Evolutionary conservation across 78 protist species (phyloP).

Genomic region (Dictyostelium discoideum): DNA sequence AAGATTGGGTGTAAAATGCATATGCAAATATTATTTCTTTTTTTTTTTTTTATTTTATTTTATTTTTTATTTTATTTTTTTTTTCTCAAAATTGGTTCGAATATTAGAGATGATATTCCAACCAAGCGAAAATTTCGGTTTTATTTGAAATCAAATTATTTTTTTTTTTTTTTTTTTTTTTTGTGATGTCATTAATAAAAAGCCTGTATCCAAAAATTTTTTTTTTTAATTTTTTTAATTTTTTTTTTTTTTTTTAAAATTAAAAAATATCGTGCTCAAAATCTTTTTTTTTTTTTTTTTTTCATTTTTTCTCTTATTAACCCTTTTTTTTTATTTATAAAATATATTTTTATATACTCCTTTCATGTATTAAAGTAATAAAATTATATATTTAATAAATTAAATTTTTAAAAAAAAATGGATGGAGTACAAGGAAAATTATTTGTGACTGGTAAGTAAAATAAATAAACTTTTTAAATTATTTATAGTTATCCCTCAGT

Average conservation of each 20-base stretch:
- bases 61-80: no score
- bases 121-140: no score
- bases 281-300: background rate
- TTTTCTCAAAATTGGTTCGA: no score
- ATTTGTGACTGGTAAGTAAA: conserved; percentile 42
- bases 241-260: background rate
- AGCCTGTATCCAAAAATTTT: background rate
- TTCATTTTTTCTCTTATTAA: background rate
- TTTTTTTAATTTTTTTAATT: background rate
- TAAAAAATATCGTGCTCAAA: background rate
- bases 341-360: background rate
- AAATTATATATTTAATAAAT: background rate
- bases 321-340: background rate
- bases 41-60: no score
- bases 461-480: no score
- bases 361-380: background rate
- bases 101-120: no score
- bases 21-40: no score
- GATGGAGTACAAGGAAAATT: conserved; percentile 50
- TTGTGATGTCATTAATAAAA: background rate
- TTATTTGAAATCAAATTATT: no score
- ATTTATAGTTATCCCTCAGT: background rate
- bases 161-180: background rate
- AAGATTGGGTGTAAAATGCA: background rate
- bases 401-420: background rate